Evolutionary conservation across 225 moss, liverwort and hornwort species (phyloP), one percentile per base, ranked within the genome.

Genomic region (Sphagnum tenellum): DNA sequence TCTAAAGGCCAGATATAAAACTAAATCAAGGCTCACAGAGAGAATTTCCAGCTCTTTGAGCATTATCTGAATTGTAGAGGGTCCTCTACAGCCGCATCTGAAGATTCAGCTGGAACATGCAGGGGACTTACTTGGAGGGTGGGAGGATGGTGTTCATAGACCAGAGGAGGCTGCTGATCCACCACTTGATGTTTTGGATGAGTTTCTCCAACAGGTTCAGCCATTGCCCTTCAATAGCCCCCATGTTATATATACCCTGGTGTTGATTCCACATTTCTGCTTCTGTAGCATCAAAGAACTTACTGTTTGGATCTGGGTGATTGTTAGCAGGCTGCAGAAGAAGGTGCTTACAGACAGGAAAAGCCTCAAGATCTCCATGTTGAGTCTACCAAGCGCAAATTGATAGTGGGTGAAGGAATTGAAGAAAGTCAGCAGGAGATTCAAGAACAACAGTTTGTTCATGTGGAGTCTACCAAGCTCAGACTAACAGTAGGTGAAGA

Each of bases 141-240:
- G 69, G 61, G 55, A 49, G n/a, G 10, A 66, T 5, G 66, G 29
- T 7, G 70, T 66, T 8, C 70, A 69, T 8, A 56, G 45, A 52
- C 65, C 12, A 8, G 77, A 80, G 68, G 59, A 73, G 64, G 62
- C 48, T 4, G 69, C 56, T 3, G 76, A 77, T 50, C 79, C 83
- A 46, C 74, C 83, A 50, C 53, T 53, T 55, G 83, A 83, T 53
- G 47, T 83, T 11, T 7, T 84, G 49, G 72, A 77, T 59, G 78
- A 76, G 63, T 76, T 64, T 49, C 47, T 76, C 11, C 70, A 68
- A 47, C 70, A 52, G 52, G 52, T 52, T 29, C 29, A 29, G 29
- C 29, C 29, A 29, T 1, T 29, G 29, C 29, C 29, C 29, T 29
- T 29, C 29, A 29, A 29, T 29, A 29, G 29, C 29, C 29, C 29